These are phyloP conservation scores for Neckera pumila DNA, from an alignment of 225 moss, liverwort and hornwort species.

Conservation along the genomic window DNA sequence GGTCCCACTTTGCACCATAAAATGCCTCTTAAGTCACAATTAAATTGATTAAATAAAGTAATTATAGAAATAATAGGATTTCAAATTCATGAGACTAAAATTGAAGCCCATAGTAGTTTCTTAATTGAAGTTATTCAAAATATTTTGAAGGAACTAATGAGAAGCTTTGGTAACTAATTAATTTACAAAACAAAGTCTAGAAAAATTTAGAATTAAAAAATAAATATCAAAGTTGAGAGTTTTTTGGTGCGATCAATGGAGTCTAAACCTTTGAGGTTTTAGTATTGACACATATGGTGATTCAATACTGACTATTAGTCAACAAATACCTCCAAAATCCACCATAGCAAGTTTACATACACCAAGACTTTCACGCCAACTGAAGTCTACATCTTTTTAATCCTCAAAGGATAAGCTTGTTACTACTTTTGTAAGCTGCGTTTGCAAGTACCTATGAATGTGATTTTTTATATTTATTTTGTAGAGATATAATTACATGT, in stretches of 20 bases:
- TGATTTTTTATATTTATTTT: background rate
- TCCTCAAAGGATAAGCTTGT: rapidly evolving
- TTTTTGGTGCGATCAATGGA: background rate
- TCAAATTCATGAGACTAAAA: background rate
- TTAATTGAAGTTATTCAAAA: background rate
- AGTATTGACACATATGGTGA: background rate
- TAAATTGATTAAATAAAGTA: background rate
- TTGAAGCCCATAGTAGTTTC: background rate
- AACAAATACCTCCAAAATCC: rapidly evolving
- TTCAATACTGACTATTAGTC: background rate
- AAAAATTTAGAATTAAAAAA: background rate
- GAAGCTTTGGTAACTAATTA: background rate
- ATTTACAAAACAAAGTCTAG: background rate
- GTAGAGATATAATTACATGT: background rate
- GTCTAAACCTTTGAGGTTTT: rapidly evolving
- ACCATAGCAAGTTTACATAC: background rate
- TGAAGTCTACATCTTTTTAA: background rate
- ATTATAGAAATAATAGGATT: background rate
- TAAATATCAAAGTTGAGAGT: background rate
- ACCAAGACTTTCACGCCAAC: rapidly evolving
- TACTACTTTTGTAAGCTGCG: background rate
- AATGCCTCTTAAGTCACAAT: rapidly evolving
- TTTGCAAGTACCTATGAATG: background rate
- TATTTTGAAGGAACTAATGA: background rate
- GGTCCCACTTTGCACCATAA: background rate